Conservation (phyloP, 371 early-diverging fungal species). For the Thermomucor indicae-seudaticae region DNA sequence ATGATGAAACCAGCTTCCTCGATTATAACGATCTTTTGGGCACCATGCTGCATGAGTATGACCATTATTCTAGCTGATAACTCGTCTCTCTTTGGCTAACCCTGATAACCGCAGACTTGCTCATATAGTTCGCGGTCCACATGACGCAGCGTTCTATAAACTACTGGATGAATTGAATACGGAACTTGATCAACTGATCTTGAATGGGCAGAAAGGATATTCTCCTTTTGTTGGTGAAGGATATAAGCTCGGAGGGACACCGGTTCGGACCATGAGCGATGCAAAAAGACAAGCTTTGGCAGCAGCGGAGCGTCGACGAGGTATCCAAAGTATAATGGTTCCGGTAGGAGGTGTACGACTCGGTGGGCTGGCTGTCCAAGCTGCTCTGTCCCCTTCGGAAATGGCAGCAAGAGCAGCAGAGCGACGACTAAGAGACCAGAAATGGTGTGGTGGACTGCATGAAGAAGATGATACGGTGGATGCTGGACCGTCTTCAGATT, state of each 20-base stretch:
- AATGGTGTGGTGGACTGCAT: conserved; percentile 55
- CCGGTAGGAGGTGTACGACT: conserved; percentile 47
- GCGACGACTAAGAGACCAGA: conserved; percentile 40
- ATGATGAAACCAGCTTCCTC: conserved; percentile 43
- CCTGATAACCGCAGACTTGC: conserved; percentile 33
- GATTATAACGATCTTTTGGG: conserved; percentile 58
- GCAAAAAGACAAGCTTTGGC: conserved; percentile 24
- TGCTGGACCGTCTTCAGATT: background rate
- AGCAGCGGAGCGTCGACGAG: conserved; percentile 50
- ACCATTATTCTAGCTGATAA: background rate
- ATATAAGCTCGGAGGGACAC: conserved; percentile 24
- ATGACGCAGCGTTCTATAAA: conserved; percentile 61
- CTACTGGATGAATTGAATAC: conserved; percentile 46
- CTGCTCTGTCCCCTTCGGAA: conserved; percentile 16
- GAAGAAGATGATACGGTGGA: conserved; percentile 1
- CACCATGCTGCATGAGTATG: conserved; percentile 64
- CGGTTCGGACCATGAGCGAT: conserved; percentile 17
- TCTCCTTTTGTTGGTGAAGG: conserved; percentile 48
- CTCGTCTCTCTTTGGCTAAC: background rate
- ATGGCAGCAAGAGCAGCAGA: conserved; percentile 58
- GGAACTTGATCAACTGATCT: conserved; percentile 48
- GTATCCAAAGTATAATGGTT: conserved; percentile 34
- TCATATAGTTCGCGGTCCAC: conserved; percentile 62
- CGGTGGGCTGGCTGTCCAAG: conserved; percentile 24
- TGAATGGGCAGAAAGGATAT: conserved; percentile 40